These are phyloP conservation scores for Przewalskia tangutica DNA, from an alignment of 257 asterid species.

Conservation along the genomic window DNA sequence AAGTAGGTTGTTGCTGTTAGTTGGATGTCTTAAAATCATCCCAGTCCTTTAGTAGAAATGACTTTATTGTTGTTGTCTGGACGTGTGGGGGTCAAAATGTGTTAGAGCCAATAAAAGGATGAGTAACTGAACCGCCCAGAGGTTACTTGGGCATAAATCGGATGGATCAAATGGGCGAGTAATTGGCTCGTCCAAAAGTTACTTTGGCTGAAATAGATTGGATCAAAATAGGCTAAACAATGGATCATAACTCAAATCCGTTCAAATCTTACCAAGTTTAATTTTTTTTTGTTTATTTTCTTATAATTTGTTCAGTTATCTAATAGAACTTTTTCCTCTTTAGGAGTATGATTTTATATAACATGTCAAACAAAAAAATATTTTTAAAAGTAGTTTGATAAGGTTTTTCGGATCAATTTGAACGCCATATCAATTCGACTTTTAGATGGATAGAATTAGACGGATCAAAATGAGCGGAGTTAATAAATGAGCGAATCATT, in stretches of 20 bases:
- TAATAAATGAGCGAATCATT: background rate
- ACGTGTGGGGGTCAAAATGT: background rate
- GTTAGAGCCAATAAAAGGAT: background rate
- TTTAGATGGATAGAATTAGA: background rate
- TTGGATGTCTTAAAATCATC: slow-evolving; percentile 2
- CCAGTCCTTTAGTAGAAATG: background rate
- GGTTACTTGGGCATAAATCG: background rate
- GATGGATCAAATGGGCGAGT: background rate
- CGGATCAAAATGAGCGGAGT: no score
- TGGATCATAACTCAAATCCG: background rate
- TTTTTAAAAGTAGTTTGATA: background rate
- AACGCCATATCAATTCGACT: no score
- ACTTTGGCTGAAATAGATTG: background rate
- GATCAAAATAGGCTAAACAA: background rate
- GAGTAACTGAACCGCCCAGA: background rate
- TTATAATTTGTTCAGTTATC: no score
- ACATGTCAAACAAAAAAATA: no score
- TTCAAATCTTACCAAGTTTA: background rate
- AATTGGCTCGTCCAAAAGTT: background rate
- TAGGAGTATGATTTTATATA: no score
- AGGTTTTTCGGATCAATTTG: no score
- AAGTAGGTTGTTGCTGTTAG: slow-evolving; percentile 10
- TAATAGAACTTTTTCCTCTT: no score
- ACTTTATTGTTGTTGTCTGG: background rate
- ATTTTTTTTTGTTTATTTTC: background rate